A percentile compares a stretch with the other conserved stretches of the same genome.
Conservation (phyloP, 2,329 filamentous ascomycete species). For the Colletotrichum tofieldiae region DNA sequence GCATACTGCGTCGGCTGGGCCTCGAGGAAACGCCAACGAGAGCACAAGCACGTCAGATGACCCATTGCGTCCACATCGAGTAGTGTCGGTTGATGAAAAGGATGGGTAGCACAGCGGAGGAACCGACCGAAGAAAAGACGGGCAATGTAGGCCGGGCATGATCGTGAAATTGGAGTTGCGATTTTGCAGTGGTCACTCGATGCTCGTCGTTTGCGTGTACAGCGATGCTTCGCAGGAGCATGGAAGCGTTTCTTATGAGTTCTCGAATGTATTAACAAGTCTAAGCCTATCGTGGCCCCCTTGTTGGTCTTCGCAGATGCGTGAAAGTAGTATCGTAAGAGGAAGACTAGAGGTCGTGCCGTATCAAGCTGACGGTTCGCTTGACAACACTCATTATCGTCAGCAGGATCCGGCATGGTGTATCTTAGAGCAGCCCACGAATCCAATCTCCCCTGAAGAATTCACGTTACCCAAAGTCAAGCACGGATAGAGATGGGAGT, state of each 20-base stretch:
- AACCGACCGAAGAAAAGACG: slow-evolving; percentile 13
- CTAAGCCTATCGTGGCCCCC: neutral
- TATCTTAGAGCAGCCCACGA: neutral
- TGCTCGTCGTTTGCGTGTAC: neutral
- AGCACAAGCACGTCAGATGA: slow-evolving; percentile 40
- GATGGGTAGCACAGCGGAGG: slow-evolving; percentile 32
- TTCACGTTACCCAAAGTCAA: slow-evolving; percentile 19
- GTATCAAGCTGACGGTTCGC: neutral
- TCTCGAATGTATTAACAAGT: neutral
- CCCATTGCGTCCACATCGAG: slow-evolving; percentile 14
- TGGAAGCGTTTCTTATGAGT: neutral
- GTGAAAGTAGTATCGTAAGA: neutral
- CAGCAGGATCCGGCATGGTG: neutral
- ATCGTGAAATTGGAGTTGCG: neutral
- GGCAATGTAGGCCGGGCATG: neutral
- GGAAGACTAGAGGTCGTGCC: neutral
- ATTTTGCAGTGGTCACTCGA: slow-evolving; percentile 1
- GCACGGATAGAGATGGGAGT: neutral
- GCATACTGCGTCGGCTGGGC: slow-evolving; percentile 5
- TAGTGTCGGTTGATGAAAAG: slow-evolving; percentile 1
- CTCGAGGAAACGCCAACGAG: slow-evolving; percentile 17
- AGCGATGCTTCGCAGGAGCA: neutral
- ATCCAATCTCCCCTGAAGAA: neutral
- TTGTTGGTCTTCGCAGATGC: neutral
- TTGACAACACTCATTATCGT: neutral